Base-by-base conservation (phyloP, 2,329 filamentous ascomycete species). In the Gnomoniopsis smithogilvyi region DNA sequence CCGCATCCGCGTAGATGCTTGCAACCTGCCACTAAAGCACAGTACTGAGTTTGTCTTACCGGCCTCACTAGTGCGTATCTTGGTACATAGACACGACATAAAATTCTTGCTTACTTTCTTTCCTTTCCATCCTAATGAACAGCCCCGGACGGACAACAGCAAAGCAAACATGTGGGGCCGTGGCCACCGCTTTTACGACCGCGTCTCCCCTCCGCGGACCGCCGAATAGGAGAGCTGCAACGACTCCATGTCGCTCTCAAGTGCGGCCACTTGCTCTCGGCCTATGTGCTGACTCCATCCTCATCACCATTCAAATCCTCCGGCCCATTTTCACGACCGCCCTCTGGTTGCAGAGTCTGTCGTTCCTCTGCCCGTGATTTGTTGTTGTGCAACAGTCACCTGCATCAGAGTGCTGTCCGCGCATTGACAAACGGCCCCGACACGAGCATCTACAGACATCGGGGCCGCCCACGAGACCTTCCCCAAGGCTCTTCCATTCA, bases 171-270 rank as follows among this genome's bases (percentile, higher is more conserved):
- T 21, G 43, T 46, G 43, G 43, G 43, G 43, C 58, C 54, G 45
- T 48, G 60, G 60, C 60, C 60, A 53, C 60, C 56, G 60, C 54
- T 38, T 54, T 43, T 54, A 50, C 52, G 60, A 57, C 60, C 60
- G 48, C 34, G 22, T 21, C 34, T 21, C 22, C 41, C 43, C 15
- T 38, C n/a, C 56, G 52, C 51, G 58, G 49, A 33, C 22, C 52
- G 60, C 60, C 60, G 60, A 62, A 62, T 62, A 43, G 54, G 56
- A 62, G 38, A 22, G 7, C 49, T 46, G 50, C 52, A 51, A 56
- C 52, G 60, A 53, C 45, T 43, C 38, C 24, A 36, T 45, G 3
- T 12, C 38, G 43, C 34, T 24, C 24, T 45, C 33, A 38, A 49
- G 50, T 34, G 50, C 43, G 43, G 59, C 45, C 50, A 36, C 56